A percentile compares a stretch with the other conserved stretches of the same genome.
These are phyloP conservation scores for Phylloporus arenicola DNA, from an alignment of 768 basidiomycete genomes.

Conservation along the genomic window DNA sequence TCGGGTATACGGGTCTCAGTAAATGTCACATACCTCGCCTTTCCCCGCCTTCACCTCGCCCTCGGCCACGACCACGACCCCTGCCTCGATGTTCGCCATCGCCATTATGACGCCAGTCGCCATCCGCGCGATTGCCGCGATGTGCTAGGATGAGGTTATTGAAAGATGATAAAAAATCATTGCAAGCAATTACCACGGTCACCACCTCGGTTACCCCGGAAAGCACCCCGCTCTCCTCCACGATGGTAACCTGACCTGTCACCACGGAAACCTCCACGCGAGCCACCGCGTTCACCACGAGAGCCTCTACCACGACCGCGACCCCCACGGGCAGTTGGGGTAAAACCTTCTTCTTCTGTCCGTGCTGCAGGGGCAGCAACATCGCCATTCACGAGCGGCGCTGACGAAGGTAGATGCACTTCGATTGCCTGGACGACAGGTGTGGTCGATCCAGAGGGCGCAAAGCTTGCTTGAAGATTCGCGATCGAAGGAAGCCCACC, in stretches of 20 bases:
- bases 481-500: slow-evolving; percentile 73
- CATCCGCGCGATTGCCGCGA: slow-evolving; percentile 24
- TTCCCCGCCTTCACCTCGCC: slow-evolving; percentile 38
- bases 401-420: slow-evolving; percentile 25
- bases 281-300: slow-evolving; percentile 39
- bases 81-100: slow-evolving; percentile 38
- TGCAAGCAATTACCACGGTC: slow-evolving; percentile 17
- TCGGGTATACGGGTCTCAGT: not conserved
- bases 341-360: slow-evolving; percentile 62
- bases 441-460: slow-evolving; percentile 66
- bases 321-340: slow-evolving; percentile 38
- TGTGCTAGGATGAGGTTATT: slow-evolving; percentile 7
- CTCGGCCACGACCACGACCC: slow-evolving; percentile 42
- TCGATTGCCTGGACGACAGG: slow-evolving; percentile 40
- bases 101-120: slow-evolving; percentile 47
- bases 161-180: not conserved
- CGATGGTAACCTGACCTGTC: slow-evolving; percentile 32
- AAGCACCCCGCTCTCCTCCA: slow-evolving; percentile 32
- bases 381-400: slow-evolving; percentile 17
- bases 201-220: slow-evolving; percentile 31
- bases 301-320: slow-evolving; percentile 43
- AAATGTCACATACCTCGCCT: slow-evolving; percentile 32
- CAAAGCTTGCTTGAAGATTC: slow-evolving; percentile 70
- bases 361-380: slow-evolving; percentile 19
- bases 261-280: slow-evolving; percentile 40